Percentiles rank a stretch among this genome's conserved stretches.
These are phyloP conservation scores for Crataegus laevigata DNA, from an alignment of 306 rosid genomes.

Conservation along the genomic window DNA sequence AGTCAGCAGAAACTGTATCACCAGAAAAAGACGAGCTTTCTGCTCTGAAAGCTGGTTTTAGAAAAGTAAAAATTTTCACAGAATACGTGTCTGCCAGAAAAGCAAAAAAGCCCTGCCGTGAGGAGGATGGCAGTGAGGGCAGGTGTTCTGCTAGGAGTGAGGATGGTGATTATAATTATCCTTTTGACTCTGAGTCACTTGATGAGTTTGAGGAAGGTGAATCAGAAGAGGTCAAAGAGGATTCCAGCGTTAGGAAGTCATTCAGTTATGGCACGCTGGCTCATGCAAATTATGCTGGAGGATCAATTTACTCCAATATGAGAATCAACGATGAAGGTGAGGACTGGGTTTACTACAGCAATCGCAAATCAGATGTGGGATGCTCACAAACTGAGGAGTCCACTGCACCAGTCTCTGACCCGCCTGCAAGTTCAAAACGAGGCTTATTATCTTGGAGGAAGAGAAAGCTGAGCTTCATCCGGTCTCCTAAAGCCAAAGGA, in stretches of 20 bases:
- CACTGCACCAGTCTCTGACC: conserved; percentile 45
- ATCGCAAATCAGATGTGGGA: conserved; percentile 68
- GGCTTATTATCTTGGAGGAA: conserved; percentile 93
- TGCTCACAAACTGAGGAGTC: conserved; percentile 52
- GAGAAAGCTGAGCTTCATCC: conserved; percentile 90
- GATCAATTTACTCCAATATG: conserved; percentile 54
- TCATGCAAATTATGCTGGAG: conserved; percentile 77
- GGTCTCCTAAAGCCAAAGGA: conserved; percentile 94
- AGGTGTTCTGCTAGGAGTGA: conserved; percentile 83
- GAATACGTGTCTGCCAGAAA: conserved; percentile 77
- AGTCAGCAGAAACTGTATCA: conserved; percentile 42
- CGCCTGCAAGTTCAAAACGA: conserved; percentile 64
- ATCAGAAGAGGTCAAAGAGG: conserved; percentile 82
- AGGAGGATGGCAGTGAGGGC: conserved; percentile 87
- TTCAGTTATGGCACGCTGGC: conserved; percentile 95
- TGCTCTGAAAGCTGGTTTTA: conserved; percentile 90
- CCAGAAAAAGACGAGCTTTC: conserved; percentile 86
- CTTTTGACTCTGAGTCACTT: conserved; percentile 83
- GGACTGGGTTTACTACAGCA: conserved; percentile 87
- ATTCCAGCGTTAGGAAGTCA: conserved; percentile 74
- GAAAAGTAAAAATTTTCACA: conserved; percentile 76
- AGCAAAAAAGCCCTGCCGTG: conserved; percentile 58
- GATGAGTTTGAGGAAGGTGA: conserved; percentile 88
- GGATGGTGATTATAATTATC: conserved; percentile 82
- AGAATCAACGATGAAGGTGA: conserved; percentile 53